A percentile compares a stretch with the other conserved stretches of the same genome.
phyloP scores from a whole-genome alignment of 1,284 basidiomycete species.

The Ganoderma multipileum region DNA sequence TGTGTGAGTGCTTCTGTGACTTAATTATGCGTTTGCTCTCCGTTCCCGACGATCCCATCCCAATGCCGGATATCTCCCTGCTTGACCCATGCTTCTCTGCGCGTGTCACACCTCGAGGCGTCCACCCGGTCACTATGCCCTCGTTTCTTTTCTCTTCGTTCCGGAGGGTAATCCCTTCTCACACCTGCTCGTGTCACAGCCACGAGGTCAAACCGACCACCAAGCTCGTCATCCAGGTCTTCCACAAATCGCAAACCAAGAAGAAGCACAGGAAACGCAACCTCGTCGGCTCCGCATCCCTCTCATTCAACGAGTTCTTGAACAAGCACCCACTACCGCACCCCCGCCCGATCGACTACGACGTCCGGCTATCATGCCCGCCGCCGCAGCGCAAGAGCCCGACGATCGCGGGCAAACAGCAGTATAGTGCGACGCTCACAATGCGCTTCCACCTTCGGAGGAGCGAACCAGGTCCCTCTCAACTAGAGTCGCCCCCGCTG shows the following conservation, averaged over 20 bases:
- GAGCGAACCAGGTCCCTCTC: conserved; percentile 10
- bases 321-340: conserved; percentile 46
- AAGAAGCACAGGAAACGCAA: conserved; percentile 62
- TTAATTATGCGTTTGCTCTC: neutral
- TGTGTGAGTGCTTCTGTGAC: conserved; percentile 50
- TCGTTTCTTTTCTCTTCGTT: neutral
- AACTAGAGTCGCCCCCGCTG: conserved; percentile 17
- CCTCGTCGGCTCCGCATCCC: conserved; percentile 56
- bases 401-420: conserved; percentile 33
- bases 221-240: conserved; percentile 58
- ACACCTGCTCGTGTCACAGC: conserved; percentile 40
- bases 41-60: neutral
- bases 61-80: neutral
- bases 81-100: neutral
- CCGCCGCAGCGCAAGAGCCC: conserved; percentile 39
- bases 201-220: conserved; percentile 47
- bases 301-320: conserved; percentile 57
- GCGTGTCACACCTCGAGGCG: neutral
- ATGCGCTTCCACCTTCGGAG: conserved; percentile 35
- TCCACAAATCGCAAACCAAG: conserved; percentile 56
- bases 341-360: conserved; percentile 33
- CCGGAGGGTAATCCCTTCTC: neutral
- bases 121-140: neutral
- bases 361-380: conserved; percentile 38
- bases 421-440: conserved; percentile 37